These are phyloP conservation scores for Alloteropsis angusta DNA, from an alignment of 202 grass and related monocot species.

Conservation along the genomic window DNA sequence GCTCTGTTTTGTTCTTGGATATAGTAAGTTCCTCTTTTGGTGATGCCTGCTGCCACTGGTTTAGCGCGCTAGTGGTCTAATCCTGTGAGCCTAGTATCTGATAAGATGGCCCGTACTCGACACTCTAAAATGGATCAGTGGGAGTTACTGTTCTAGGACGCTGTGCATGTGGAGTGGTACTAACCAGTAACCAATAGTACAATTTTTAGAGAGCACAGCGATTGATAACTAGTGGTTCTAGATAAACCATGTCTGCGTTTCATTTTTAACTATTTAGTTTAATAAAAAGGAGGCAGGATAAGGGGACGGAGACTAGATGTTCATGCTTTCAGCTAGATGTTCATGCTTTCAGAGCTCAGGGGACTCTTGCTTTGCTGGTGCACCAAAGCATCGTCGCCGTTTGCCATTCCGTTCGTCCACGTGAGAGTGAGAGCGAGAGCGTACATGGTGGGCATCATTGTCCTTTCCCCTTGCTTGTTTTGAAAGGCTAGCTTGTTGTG, in stretches of 20 bases:
- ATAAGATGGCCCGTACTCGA: not conserved
- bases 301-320: constrained; percentile 8
- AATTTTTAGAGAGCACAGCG: not conserved
- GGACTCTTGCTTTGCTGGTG: constrained; percentile 27
- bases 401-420: not conserved
- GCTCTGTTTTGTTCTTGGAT: not conserved
- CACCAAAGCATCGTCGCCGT: not conserved
- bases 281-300: constrained; percentile 5
- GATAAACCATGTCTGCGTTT: not conserved
- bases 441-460: constrained; percentile 33
- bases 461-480: constrained; percentile 26
- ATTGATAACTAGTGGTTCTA: not conserved
- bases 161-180: not conserved
- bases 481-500: constrained; percentile 15
- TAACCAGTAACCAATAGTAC: not conserved
- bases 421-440: not conserved
- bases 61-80: not conserved
- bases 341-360: constrained; percentile 8
- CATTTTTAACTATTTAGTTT: not conserved
- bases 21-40: not conserved
- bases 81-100: not conserved
- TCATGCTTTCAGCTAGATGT: constrained; percentile 19
- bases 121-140: constrained; percentile 2
- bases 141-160: not conserved
- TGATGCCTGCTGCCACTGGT: not conserved